Percentiles rank a stretch among this genome's conserved stretches.
Evolutionary conservation across 2,329 filamentous ascomycete species (phyloP).

Genomic region (Cytospora piceae): DNA sequence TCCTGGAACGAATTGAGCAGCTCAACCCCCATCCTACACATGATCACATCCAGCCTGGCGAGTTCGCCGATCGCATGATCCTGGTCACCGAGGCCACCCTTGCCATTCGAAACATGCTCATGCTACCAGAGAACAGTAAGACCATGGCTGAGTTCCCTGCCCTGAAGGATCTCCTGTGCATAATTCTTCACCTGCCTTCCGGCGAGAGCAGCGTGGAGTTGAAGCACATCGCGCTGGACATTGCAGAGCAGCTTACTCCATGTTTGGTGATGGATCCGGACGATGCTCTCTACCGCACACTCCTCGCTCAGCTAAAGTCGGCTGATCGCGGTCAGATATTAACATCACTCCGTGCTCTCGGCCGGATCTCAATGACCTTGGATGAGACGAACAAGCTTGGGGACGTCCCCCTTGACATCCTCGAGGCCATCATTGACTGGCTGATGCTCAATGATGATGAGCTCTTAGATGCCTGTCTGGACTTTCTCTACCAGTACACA

Average conservation of each 20-base stretch:
- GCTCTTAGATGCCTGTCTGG: conserved; percentile 82
- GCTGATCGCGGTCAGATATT: conserved; percentile 82
- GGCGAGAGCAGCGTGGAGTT: conserved; percentile 77
- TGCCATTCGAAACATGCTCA: conserved; percentile 94
- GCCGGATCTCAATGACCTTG: conserved; percentile 85
- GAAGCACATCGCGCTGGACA: conserved; percentile 89
- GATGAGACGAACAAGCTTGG: conserved; percentile 78
- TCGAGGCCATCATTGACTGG: conserved; percentile 74
- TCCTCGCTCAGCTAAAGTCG: conserved; percentile 67
- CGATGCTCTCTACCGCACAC: conserved; percentile 78
- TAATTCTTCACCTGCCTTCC: conserved; percentile 76
- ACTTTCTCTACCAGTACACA: conserved; percentile 96
- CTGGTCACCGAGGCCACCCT: conserved; percentile 84
- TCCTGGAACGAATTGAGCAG: conserved; percentile 71
- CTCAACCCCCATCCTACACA: conserved; percentile 63
- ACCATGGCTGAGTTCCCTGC: conserved; percentile 77
- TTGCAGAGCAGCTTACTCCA: conserved; percentile 86
- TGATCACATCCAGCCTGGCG: conserved; percentile 72
- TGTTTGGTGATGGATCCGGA: conserved; percentile 72
- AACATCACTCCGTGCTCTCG: conserved; percentile 78
- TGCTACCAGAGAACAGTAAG: conserved; percentile 83
- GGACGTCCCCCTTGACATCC: conserved; percentile 65
- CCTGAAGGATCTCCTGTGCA: conserved; percentile 80
- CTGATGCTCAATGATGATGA: conserved; percentile 87
- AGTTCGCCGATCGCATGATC: conserved; percentile 71